These are phyloP conservation scores for Thelonectria blattea DNA, from an alignment of 2,329 filamentous ascomycete genomes.

Conservation along the genomic window DNA sequence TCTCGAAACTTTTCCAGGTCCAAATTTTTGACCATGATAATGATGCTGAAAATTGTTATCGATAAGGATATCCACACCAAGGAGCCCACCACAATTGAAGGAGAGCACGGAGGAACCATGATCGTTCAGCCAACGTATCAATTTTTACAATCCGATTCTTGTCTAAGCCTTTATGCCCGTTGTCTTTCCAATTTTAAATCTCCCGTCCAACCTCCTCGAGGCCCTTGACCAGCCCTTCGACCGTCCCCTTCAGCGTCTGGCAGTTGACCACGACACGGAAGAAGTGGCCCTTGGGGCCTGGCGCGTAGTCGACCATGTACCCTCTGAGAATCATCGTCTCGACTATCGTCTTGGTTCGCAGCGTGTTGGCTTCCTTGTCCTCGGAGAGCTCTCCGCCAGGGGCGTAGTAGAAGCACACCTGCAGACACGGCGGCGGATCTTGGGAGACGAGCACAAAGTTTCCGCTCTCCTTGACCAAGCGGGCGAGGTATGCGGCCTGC, in stretches of 20 bases:
- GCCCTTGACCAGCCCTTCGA: constrained; percentile 60
- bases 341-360: constrained; percentile 56
- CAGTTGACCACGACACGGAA: constrained; percentile 66
- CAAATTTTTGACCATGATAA: constrained; percentile 14
- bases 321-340: constrained; percentile 55
- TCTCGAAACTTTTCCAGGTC: constrained; percentile 26
- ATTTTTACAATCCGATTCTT: background rate
- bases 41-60: constrained; percentile 9
- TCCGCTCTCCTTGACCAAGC: constrained; percentile 57
- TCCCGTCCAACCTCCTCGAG: constrained; percentile 54
- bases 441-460: constrained; percentile 76
- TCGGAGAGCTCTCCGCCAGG: constrained; percentile 56
- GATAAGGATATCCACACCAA: constrained; percentile 26
- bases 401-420: constrained; percentile 93
- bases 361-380: constrained; percentile 54
- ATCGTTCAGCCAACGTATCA: background rate
- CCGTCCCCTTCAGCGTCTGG: constrained; percentile 58
- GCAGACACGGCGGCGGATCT: constrained; percentile 84
- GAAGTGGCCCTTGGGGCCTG: constrained; percentile 61
- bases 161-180: background rate
- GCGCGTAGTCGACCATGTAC: constrained; percentile 68
- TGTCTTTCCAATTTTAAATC: background rate
- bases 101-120: background rate
- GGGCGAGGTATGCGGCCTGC: constrained; percentile 72
- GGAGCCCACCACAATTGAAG: background rate